Evolutionary conservation across 2,329 filamentous ascomycete species (phyloP).

Genomic region (Aspergillus intermedius): DNA sequence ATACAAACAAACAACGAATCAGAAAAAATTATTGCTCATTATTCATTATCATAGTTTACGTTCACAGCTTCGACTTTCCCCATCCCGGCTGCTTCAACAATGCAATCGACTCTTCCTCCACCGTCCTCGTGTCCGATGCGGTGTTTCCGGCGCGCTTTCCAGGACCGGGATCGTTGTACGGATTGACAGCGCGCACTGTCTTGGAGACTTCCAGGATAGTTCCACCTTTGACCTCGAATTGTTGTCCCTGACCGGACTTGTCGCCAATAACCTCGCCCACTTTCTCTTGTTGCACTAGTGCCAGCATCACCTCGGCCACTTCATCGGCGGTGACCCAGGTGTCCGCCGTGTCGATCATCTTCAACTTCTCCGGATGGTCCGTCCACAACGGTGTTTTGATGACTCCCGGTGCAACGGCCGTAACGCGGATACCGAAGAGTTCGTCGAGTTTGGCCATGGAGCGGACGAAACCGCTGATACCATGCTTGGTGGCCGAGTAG

Average conservation of each 20-base stretch:
- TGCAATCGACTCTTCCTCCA: constrained; percentile 46
- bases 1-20: too few species aligned
- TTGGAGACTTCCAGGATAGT: constrained; percentile 53
- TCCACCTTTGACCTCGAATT: constrained; percentile 40
- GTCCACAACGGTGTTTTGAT: constrained; percentile 59
- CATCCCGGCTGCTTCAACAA: constrained; percentile 45
- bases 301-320: constrained; percentile 54
- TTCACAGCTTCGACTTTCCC: constrained; percentile 34
- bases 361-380: constrained; percentile 55
- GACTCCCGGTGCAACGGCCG: constrained; percentile 54
- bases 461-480: constrained; percentile 45
- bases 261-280: constrained; percentile 32
- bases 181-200: constrained; percentile 45
- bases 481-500: constrained; percentile 46
- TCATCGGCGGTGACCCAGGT: constrained; percentile 57
- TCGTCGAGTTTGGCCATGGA: constrained; percentile 45
- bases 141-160: constrained; percentile 41
- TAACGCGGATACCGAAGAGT: constrained; percentile 49
- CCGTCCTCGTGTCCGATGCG: constrained; percentile 35
- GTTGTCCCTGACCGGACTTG: constrained; percentile 20
- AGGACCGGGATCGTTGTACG: constrained; percentile 51
- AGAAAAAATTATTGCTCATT: constrained; percentile 1
- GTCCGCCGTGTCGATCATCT: constrained; percentile 44
- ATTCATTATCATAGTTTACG: background rate
- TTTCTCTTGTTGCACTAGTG: constrained; percentile 46